phyloP scores from a whole-genome alignment of 2,329 filamentous ascomycete species.

The Ceratocystis albifundus region DNA sequence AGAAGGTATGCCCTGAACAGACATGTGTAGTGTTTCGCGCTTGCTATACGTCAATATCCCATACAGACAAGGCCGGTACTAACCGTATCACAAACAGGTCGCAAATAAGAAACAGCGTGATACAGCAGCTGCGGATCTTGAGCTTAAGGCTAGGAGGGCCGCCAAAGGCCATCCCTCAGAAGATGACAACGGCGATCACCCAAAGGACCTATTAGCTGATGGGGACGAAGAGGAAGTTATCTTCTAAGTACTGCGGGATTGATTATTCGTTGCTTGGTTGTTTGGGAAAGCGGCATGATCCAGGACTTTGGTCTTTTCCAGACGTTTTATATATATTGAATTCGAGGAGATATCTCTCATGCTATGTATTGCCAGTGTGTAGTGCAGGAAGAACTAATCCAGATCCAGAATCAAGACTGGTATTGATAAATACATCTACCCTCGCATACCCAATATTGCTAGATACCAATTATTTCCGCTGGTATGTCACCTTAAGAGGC shows the following conservation, averaged over 20 bases:
- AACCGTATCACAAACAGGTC: constrained; percentile 35
- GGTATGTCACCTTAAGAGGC: constrained; percentile 89
- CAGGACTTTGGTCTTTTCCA: neutral
- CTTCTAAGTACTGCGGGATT: constrained; percentile 42
- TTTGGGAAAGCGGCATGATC: neutral
- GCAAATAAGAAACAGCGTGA: constrained; percentile 75
- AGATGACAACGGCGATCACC: constrained; percentile 35
- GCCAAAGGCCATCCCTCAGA: constrained; percentile 32
- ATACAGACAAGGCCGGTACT: no score
- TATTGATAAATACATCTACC: neutral
- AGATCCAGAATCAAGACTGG: neutral
- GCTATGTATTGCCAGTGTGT: no score
- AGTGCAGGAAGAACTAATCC: neutral
- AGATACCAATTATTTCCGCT: constrained; percentile 54
- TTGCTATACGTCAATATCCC: no score
- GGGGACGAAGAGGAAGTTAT: constrained; percentile 78
- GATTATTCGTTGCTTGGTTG: neutral
- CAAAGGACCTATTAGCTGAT: constrained; percentile 58
- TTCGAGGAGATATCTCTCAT: neutral
- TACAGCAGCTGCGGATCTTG: constrained; percentile 57
- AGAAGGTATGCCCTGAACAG: constrained; percentile 47
- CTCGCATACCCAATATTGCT: neutral
- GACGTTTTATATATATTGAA: constrained; percentile 11
- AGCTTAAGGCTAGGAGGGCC: constrained; percentile 62
- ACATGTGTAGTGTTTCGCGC: no score